Evolutionary conservation across 176 grass and related monocot species (phyloP), one percentile per base, ranked within the genome.

Genomic region (Rhipidocladum racemiflorum): DNA sequence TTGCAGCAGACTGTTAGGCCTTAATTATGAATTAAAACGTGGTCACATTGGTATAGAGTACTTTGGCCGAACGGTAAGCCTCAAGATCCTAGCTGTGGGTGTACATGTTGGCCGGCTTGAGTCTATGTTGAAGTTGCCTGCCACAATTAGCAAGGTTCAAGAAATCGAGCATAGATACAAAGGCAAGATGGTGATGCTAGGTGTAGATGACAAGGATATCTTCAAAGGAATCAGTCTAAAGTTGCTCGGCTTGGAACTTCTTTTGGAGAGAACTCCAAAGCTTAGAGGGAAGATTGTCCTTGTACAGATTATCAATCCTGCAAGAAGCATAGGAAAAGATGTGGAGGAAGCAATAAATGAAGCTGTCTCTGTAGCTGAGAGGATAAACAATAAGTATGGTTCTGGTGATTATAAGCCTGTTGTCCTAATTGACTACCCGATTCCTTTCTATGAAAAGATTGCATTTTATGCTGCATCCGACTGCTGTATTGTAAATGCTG

Each of bases 151-250:
- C 62, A 95, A 95, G 65, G 86, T 95, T 68, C 61, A 88, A 86
- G 90, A 95, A 77, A 93, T 97, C 1, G 74, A 85, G 54, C 29
- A 87, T 18, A 85, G n/a, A 83, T 97, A 80, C 42, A 87, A 85
- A 63, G 86, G 88, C 16, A 97, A 76, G 76, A 81, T 76, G n/a
- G 71, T 97, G 74, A 82, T 97, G 44, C 77, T 97, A 66, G 94
- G 94, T 34, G 88, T 97, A 64, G 94, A 93, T 56, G 94, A 93
- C 65, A 97, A 89, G 88, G 94, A 97, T 70, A 91, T 97, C 27
- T 97, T 97, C 59, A 97, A 97, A 89, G 94, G 94, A 8, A 97
- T 97, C 70, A 97, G 94, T 86, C 80, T 97, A 45, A 93, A 97
- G 72, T 75, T 97, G 51, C 84, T 97, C 21, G 88, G 86, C 21